Conservation (phyloP, 1,284 basidiomycete species). For the Vanrija sp. region DNA sequence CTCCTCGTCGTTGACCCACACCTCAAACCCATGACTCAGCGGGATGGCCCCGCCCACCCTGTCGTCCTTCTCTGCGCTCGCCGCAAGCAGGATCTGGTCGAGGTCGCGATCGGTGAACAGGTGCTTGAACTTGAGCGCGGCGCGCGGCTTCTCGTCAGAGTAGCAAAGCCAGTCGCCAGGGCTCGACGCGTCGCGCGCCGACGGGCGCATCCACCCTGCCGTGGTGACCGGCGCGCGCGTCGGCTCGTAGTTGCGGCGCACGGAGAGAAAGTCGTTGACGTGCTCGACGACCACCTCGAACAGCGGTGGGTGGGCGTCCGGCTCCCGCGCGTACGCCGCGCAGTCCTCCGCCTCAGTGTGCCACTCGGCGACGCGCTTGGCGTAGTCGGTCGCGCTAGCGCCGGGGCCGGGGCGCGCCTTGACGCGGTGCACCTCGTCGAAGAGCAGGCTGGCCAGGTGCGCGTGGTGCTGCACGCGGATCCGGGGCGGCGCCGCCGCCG, state of each 20-base stretch:
- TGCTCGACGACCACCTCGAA: background rate
- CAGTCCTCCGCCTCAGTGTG: background rate
- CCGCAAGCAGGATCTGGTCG: background rate
- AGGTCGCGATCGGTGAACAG: conserved; percentile 1
- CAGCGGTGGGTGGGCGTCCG: background rate
- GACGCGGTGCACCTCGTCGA: background rate
- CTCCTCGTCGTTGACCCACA: background rate
- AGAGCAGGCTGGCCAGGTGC: background rate
- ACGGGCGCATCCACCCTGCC: conserved; percentile 1
- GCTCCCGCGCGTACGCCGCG: background rate
- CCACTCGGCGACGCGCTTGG: background rate
- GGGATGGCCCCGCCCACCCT: too few species aligned
- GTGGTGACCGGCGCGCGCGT: background rate
- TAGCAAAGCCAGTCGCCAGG: conserved; percentile 1
- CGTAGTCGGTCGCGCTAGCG: background rate
- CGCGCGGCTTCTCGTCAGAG: background rate
- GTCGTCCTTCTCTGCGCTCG: background rate
- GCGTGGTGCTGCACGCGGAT: conserved; percentile 7
- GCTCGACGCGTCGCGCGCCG: background rate
- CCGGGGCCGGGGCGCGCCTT: background rate
- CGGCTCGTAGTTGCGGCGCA: background rate
- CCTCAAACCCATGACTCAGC: background rate
- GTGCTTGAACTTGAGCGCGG: conserved; percentile 2
- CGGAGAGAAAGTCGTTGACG: conserved; percentile 1
- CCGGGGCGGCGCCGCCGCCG: background rate